Percentiles rank a stretch among this genome's conserved stretches.
These are phyloP conservation scores for Xylariomycetidae sp. DNA, from an alignment of 2,329 filamentous ascomycete genomes.

Conservation along the genomic window DNA sequence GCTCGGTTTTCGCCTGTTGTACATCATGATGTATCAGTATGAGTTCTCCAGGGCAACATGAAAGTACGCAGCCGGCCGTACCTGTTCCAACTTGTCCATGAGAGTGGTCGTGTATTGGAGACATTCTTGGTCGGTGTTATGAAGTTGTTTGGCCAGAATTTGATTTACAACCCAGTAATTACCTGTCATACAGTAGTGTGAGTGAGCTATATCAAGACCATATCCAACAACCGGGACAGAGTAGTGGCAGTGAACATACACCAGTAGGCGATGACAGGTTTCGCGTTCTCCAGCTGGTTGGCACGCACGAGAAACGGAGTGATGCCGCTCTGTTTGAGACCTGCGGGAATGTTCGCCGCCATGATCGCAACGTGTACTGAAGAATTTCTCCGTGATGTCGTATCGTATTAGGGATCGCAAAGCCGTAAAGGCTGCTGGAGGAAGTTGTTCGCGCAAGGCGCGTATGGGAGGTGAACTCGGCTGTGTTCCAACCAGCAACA, in stretches of 20 bases:
- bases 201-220: neutral
- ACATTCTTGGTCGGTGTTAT: slow-evolving; percentile 71
- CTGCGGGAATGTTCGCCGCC: slow-evolving; percentile 64
- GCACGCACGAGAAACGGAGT: slow-evolving; percentile 79
- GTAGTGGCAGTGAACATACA: slow-evolving; percentile 49
- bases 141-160: slow-evolving; percentile 75
- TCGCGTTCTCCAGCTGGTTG: slow-evolving; percentile 73
- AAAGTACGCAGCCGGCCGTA: slow-evolving; percentile 30
- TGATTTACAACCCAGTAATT: slow-evolving; percentile 92
- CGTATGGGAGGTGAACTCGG: no score
- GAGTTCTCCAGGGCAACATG: no score
- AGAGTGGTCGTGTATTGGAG: slow-evolving; percentile 73
- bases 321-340: slow-evolving; percentile 75
- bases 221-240: neutral
- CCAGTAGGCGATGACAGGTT: slow-evolving; percentile 92
- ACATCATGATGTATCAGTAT: neutral
- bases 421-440: no score
- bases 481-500: no score
- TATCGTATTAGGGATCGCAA: no score
- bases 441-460: no score
- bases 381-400: neutral
- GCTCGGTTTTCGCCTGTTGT: slow-evolving; percentile 61
- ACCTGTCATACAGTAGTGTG: slow-evolving; percentile 42
- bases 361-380: no score
- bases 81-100: slow-evolving; percentile 87